Evolutionary conservation across 208 protist genomes (phyloP).

Genomic region (Leishmania arabica): DNA sequence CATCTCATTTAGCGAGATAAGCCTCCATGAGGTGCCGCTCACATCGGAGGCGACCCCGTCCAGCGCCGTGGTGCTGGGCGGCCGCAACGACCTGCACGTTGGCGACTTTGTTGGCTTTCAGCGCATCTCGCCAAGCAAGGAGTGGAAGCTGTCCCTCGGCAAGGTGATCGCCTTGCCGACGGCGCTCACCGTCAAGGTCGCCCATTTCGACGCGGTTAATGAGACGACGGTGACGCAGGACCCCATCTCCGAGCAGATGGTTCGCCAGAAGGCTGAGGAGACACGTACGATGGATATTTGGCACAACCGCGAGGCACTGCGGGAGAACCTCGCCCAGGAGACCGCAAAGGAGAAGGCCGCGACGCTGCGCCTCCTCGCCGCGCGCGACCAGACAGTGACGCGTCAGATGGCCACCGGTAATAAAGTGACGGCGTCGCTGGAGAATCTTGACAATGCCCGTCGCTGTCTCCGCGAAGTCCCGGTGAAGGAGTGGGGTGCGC

Average conservation of each 20-base stretch:
- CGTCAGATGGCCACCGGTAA: constrained; percentile 45
- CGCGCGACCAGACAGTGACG: constrained; percentile 50
- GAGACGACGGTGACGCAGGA: constrained; percentile 31
- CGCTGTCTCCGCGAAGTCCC: constrained; percentile 38
- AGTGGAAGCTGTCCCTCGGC: constrained; percentile 64
- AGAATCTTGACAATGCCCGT: constrained; percentile 54
- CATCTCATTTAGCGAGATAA: background rate
- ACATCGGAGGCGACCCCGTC: background rate
- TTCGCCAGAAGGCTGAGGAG: constrained; percentile 43
- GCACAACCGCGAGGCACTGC: constrained; percentile 57
- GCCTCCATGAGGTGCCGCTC: background rate
- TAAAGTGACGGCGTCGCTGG: constrained; percentile 35
- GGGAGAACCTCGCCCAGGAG: constrained; percentile 43
- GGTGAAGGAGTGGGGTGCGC: constrained; percentile 55
- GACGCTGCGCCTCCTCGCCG: constrained; percentile 48
- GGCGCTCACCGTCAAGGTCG: constrained; percentile 55
- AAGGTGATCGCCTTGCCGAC: constrained; percentile 66
- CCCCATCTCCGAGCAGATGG: constrained; percentile 45
- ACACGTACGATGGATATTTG: constrained; percentile 45
- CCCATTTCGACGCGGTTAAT: constrained; percentile 59
- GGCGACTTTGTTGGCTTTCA: constrained; percentile 80
- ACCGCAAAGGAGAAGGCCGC: constrained; percentile 51
- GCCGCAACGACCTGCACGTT: constrained; percentile 48
- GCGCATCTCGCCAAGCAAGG: constrained; percentile 47
- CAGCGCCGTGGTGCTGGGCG: constrained; percentile 11